Conservation (phyloP, 495 filamentous ascomycete species). For the Elasticomyces elasticus region DNA sequence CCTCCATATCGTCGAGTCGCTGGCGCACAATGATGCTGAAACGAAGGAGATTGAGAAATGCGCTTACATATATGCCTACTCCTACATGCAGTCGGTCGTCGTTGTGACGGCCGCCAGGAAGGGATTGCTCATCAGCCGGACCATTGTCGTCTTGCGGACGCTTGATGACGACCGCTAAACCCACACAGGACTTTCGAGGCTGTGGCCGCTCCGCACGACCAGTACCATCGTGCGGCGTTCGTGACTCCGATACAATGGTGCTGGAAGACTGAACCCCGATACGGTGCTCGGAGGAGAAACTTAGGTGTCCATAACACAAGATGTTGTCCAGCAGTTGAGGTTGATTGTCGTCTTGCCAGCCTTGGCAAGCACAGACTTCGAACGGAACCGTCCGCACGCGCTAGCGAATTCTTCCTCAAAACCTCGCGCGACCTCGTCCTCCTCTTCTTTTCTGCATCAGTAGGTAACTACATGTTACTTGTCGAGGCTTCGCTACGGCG, state of each 20-base stretch:
- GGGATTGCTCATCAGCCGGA: neutral
- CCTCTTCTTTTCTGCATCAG: conserved; percentile 1
- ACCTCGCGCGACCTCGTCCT: too few species aligned
- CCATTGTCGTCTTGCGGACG: neutral
- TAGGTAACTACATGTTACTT: conserved; percentile 7
- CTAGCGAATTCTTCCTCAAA: too few species aligned
- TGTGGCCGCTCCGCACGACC: neutral
- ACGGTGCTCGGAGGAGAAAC: too few species aligned
- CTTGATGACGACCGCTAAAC: conserved; percentile 1
- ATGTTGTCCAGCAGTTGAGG: too few species aligned
- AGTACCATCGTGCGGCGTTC: too few species aligned
- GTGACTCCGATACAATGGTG: too few species aligned
- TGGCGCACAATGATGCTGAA: too few species aligned
- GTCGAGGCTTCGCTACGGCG: conserved; percentile 15
- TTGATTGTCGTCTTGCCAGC: neutral
- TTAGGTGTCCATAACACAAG: too few species aligned
- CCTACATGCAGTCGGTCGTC: neutral
- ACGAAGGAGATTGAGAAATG: neutral
- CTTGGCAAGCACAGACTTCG: too few species aligned
- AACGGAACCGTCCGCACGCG: too few species aligned
- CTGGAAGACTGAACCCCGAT: too few species aligned
- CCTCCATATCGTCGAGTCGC: too few species aligned
- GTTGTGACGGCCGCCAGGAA: neutral
- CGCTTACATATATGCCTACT: neutral
- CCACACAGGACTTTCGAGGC: neutral